Base-by-base conservation (phyloP, 1,139 yeast species). In the Nakaseomyces delphensis region DNA sequence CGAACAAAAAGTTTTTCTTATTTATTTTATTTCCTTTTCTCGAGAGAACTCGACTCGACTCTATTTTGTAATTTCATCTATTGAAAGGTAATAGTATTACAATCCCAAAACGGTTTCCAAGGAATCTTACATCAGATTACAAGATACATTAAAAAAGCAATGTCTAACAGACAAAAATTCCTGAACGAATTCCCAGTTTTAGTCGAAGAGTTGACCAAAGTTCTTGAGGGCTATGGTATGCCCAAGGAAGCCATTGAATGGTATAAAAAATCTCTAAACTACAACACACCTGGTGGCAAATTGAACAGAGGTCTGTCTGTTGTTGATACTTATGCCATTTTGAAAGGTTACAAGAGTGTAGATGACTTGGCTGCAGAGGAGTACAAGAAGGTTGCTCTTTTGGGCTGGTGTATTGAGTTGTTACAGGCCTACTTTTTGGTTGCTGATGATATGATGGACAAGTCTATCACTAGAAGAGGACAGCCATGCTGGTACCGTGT, bases 361-460 rank as follows among this genome's bases (percentile, higher is more conserved):
- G 75, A 71, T n/a, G 85, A 79, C 44, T 72, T 91, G 48, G 55
- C 71, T 14, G 73, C 65, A 24, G 82, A 69, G 33, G 91, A 86
- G 58, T 91, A 87, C 70, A 77, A 77, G 64, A 80, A 79, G 59
- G 86, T 86, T 38, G 94, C 97, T 10, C 69, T 89, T 43, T 74
- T 93, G 54, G 99, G 99, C 16, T 93, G 98, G 98, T 75, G 89
- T 54, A 79, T 93, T 55, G 99, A 93, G 68, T 73, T 91, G 55
- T 73, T 91, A 56, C 99, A 93, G 68, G 98, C 96, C 2, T 91
- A 86, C 65, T 93, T 93, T 71, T 74, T 93, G 56, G 97, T 93
- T 43, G 95, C 97, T 29, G 99, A 93, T 64, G 99, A 93, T 65
- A 93, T 93, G 77, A 93, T 93, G 99, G 99, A 93, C 66, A 79